These are phyloP conservation scores for Wallacemonas rigidus DNA, from an alignment of 208 protist genomes.

Conservation along the genomic window DNA sequence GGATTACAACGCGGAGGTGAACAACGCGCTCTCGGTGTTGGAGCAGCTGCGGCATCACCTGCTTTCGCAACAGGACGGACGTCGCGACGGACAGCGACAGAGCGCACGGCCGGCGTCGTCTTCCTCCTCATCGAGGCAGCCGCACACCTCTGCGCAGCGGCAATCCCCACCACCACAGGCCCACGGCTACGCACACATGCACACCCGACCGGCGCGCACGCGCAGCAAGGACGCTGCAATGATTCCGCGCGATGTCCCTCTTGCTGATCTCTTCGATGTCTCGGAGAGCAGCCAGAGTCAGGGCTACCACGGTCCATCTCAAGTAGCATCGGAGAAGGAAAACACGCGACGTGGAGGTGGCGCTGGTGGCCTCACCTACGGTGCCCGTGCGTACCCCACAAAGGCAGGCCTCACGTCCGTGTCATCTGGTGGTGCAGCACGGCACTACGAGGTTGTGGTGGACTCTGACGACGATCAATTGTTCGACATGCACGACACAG, in stretches of 20 bases:
- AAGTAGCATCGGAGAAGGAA: background rate
- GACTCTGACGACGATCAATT: conserved; percentile 29
- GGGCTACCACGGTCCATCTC: background rate
- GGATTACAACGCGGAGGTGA: conserved; percentile 50
- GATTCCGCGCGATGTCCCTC: conserved; percentile 1
- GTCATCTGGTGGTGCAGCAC: background rate
- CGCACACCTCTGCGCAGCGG: background rate
- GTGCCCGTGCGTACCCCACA: background rate
- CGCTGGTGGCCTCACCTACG: background rate
- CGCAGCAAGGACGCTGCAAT: background rate
- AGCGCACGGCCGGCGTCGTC: conserved; percentile 1
- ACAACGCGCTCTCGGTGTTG: conserved; percentile 71
- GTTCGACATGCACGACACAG: conserved; percentile 28
- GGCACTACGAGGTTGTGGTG: conserved; percentile 12
- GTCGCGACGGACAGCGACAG: background rate
- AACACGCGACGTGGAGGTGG: background rate
- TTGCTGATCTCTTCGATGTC: conserved; percentile 12
- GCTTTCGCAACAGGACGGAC: background rate
- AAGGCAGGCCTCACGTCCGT: background rate
- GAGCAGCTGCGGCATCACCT: conserved; percentile 23
- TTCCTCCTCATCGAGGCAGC: background rate
- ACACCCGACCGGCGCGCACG: background rate
- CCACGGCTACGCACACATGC: background rate
- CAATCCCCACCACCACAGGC: background rate
- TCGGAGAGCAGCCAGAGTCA: conserved; percentile 4